Evolutionary conservation across 1,284 basidiomycete species (phyloP).

Genomic region (Exobasidium rhododendri): DNA sequence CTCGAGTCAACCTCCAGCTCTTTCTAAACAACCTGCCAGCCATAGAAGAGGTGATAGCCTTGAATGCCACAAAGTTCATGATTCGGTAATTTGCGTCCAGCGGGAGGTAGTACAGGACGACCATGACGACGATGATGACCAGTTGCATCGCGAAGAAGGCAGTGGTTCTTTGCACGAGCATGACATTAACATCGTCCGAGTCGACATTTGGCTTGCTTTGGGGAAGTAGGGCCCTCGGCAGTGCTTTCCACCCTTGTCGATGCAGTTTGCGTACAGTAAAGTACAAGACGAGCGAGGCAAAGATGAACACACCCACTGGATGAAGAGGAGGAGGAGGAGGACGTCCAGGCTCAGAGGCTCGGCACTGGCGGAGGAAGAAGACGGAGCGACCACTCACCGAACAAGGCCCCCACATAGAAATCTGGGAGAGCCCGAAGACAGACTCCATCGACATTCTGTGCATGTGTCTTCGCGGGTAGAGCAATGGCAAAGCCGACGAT

Average conservation of each 20-base stretch:
- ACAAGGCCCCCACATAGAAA: slow-evolving; percentile 22
- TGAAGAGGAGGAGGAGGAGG: neutral
- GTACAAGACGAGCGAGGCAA: slow-evolving; percentile 33
- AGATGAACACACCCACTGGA: slow-evolving; percentile 27
- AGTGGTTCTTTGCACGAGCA: slow-evolving; percentile 43
- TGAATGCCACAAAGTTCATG: slow-evolving; percentile 40
- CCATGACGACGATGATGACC: slow-evolving; percentile 30
- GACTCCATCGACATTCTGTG: slow-evolving; percentile 28
- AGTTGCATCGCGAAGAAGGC: slow-evolving; percentile 40
- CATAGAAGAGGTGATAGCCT: slow-evolving; percentile 37
- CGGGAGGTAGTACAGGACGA: slow-evolving; percentile 30
- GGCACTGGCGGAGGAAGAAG: too few species aligned
- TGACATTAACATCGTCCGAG: slow-evolving; percentile 37
- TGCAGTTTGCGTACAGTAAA: slow-evolving; percentile 41
- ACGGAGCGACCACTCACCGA: neutral
- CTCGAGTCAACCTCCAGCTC: slow-evolving; percentile 39
- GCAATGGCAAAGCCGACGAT: slow-evolving; percentile 30
- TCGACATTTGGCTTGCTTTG: slow-evolving; percentile 23
- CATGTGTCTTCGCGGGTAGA: slow-evolving; percentile 28
- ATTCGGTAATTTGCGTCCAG: slow-evolving; percentile 26
- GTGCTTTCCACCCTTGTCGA: slow-evolving; percentile 34
- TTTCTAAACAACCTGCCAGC: slow-evolving; percentile 40
- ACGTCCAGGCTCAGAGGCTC: too few species aligned
- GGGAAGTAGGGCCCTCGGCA: slow-evolving; percentile 28
- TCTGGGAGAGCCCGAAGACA: slow-evolving; percentile 33